phyloP scores from a whole-genome alignment of 371 early-diverging fungal species.

The Dinochytrium kinnereticum region DNA sequence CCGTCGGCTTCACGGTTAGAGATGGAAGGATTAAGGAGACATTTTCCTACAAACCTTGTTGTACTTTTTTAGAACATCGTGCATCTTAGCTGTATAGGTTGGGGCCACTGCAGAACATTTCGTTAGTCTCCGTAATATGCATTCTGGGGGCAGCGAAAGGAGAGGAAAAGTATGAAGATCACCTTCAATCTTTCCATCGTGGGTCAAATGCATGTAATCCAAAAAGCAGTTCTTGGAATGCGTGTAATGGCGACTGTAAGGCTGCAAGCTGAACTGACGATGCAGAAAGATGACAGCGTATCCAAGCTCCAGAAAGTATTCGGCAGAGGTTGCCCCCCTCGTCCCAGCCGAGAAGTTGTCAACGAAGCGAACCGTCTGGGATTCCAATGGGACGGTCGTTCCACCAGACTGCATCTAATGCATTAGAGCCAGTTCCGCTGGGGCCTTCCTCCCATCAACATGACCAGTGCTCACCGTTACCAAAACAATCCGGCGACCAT shows the following conservation, averaged over 20 bases:
- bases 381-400: constrained; percentile 95
- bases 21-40: neutral
- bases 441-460: too few species aligned
- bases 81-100: constrained; percentile 68
- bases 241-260: constrained; percentile 90
- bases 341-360: constrained; percentile 98
- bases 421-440: neutral
- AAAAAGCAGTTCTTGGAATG: constrained; percentile 79
- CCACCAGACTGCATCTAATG: constrained; percentile 77
- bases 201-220: constrained; percentile 70
- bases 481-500: constrained; percentile 72
- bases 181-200: constrained; percentile 66
- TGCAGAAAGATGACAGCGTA: constrained; percentile 97
- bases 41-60: constrained; percentile 60
- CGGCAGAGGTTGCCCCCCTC: constrained; percentile 95
- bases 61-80: constrained; percentile 64
- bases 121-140: too few species aligned
- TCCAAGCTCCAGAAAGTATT: constrained; percentile 87
- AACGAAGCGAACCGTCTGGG: constrained; percentile 96
- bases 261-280: constrained; percentile 90
- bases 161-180: constrained; percentile 24
- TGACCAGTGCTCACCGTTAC: constrained; percentile 67
- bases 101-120: constrained; percentile 23
- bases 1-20: neutral
- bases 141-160: too few species aligned